A percentile compares a stretch with the other conserved stretches of the same genome.
These are phyloP conservation scores for Cutaneotrichosporon sp. DNA, from an alignment of 1,284 basidiomycete species.

Conservation along the genomic window DNA sequence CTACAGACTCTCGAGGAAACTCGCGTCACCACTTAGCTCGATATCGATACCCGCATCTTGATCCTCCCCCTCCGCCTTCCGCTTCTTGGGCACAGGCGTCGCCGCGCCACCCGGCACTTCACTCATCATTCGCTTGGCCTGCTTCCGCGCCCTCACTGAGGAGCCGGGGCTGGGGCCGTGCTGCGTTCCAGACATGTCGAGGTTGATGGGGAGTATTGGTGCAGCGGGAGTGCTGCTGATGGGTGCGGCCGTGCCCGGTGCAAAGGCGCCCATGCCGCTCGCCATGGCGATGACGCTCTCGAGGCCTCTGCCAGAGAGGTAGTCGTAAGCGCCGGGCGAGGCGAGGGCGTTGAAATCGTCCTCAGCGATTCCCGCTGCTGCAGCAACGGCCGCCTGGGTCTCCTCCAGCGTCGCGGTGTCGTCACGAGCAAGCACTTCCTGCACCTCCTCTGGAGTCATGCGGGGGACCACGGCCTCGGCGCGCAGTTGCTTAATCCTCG, in stretches of 20 bases:
- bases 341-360: constrained; percentile 17
- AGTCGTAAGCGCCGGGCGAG: constrained; percentile 14
- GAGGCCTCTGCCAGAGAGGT: constrained; percentile 13
- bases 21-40: constrained; percentile 14
- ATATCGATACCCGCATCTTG: constrained; percentile 6
- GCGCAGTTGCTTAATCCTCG: constrained; percentile 20
- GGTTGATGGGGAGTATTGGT: constrained; percentile 8
- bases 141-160: constrained; percentile 34
- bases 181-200: constrained; percentile 4
- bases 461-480: constrained; percentile 15
- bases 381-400: constrained; percentile 9
- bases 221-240: not conserved
- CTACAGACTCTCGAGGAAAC: constrained; percentile 12
- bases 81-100: constrained; percentile 35
- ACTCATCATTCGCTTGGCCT: constrained; percentile 30
- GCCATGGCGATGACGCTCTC: constrained; percentile 22
- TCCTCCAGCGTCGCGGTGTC: constrained; percentile 6
- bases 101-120: constrained; percentile 40
- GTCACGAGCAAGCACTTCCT: constrained; percentile 24
- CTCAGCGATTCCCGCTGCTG: constrained; percentile 1
- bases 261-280: constrained; percentile 16
- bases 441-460: constrained; percentile 26
- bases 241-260: not conserved
- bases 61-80: constrained; percentile 5
- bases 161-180: constrained; percentile 22